phyloP scores from a whole-genome alignment of 2,329 filamentous ascomycete genomes.

The Trichoderma lentiforme region DNA sequence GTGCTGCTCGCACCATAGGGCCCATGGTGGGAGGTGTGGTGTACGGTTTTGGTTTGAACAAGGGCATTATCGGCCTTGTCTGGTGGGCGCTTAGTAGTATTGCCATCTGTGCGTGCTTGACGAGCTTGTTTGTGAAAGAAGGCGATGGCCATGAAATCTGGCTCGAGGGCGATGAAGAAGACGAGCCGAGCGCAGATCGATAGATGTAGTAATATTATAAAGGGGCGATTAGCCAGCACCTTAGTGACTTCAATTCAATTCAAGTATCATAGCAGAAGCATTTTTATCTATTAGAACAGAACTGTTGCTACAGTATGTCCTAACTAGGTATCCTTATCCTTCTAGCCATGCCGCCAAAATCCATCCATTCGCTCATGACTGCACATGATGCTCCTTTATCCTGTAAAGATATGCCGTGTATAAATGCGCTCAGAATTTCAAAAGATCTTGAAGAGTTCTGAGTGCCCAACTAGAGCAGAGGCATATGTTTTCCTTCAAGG shows the following conservation, averaged over 20 bases:
- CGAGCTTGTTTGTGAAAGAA: conserved; percentile 56
- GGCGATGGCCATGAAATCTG: conserved; percentile 64
- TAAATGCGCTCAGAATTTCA: background rate
- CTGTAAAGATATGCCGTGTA: background rate
- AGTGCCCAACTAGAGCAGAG: background rate
- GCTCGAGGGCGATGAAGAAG: conserved; percentile 56
- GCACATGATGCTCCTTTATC: background rate
- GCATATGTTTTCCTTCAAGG: background rate
- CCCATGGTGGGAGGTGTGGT: conserved; percentile 58
- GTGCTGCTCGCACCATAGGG: conserved; percentile 56
- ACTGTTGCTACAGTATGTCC: too few relatives aligned
- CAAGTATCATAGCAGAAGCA: background rate
- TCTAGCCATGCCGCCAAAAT: background rate
- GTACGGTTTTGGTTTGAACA: conserved; percentile 56
- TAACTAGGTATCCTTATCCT: background rate
- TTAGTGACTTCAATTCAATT: background rate
- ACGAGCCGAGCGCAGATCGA: conserved; percentile 6
- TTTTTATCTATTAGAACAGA: background rate
- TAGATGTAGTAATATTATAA: background rate
- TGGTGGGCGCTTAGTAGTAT: conserved; percentile 55
- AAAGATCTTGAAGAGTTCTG: background rate
- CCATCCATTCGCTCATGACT: background rate
- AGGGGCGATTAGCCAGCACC: background rate
- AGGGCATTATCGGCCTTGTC: conserved; percentile 55
- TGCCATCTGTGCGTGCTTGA: conserved; percentile 46